Base-by-base conservation (phyloP, 495 filamentous ascomycete species). In the Aspergillus avenaceus region DNA sequence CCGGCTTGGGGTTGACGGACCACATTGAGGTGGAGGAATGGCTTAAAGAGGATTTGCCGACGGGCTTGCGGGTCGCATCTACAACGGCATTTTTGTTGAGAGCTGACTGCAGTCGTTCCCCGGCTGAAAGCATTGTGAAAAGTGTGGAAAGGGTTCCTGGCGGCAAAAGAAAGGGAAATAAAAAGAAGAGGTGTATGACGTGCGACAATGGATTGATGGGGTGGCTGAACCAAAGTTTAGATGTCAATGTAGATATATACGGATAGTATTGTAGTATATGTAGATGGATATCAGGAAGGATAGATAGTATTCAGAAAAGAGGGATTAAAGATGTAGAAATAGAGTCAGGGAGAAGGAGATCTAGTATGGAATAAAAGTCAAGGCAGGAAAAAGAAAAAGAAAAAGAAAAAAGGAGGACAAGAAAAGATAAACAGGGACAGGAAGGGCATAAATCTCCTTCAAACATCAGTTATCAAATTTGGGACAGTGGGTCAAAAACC, bases 41-140 rank as follows among this genome's bases (percentile, higher is more conserved):
- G 57, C 48, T 61, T 26, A 53, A 55, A 45, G 63, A 59, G 29
- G 40, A 40, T 50, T 54, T 58, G 56, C 43, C 56, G 36, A 54
- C 42, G 19, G 56, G 50, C 19, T 47, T 50, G 42, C 60, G 53
- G 25, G 66, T 45, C 11, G 58, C 37, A 49, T 64, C 58, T 55
- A 64, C 50, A 31, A 53, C 47, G 45, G 53, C 55, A 25, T 52
- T 60, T 47, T 50, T 55, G 45, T 16, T 37, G 36, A 63, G 43
- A 41, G 59, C 41, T 42, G 55, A 62, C 57, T 67, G 67, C 43
- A 57, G 64, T 13, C 65, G 62, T 62, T 72, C 66, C 23, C 68
- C 71, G 47, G 73, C 58, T 48, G 67, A 73, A 48, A 79, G 60
- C 75, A 77, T 77, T 53, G 42, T 72, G 63, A n/a, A 21, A 45